Percentiles rank a stretch among this genome's conserved stretches.
Conservation (phyloP, 352 stramenopile genomes). For the Thraustochytrium sp. region DNA sequence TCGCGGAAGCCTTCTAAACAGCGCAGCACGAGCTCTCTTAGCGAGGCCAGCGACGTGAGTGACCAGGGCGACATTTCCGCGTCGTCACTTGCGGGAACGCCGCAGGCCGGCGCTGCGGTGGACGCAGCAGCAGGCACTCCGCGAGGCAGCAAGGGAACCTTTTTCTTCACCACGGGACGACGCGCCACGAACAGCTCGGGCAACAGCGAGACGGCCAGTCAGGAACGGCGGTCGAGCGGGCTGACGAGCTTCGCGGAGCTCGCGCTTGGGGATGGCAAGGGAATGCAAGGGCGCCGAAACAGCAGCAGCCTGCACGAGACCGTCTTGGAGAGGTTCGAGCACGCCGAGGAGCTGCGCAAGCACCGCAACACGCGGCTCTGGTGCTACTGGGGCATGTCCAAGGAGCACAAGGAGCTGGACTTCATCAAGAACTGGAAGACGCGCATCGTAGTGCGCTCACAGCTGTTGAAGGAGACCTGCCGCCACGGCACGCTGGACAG, state of each 20-base stretch:
- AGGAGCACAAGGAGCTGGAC: constrained; percentile 11
- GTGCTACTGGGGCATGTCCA: constrained; percentile 24
- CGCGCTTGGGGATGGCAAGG: neutral
- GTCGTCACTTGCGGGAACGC: too few species aligned
- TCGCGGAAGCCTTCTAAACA: too few species aligned
- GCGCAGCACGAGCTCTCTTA: too few species aligned
- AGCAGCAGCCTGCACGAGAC: neutral
- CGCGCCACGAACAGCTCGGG: neutral
- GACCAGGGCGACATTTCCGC: too few species aligned
- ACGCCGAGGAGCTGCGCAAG: neutral
- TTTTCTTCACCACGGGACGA: neutral
- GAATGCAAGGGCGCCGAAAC: neutral
- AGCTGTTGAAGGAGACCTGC: neutral
- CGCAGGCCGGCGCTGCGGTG: too few species aligned
- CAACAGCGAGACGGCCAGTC: neutral
- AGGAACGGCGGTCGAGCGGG: neutral
- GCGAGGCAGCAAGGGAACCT: too few species aligned
- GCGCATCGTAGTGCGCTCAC: neutral
- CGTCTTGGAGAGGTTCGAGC: neutral
- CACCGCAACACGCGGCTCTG: neutral
- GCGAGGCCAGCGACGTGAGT: too few species aligned
- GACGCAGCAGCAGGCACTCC: too few species aligned
- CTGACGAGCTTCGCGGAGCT: neutral
- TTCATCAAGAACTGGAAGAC: constrained; percentile 14
- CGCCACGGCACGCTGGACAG: neutral